These are phyloP conservation scores for Omphalotus olearius DNA, from an alignment of 1,284 basidiomycete genomes.

Conservation along the genomic window DNA sequence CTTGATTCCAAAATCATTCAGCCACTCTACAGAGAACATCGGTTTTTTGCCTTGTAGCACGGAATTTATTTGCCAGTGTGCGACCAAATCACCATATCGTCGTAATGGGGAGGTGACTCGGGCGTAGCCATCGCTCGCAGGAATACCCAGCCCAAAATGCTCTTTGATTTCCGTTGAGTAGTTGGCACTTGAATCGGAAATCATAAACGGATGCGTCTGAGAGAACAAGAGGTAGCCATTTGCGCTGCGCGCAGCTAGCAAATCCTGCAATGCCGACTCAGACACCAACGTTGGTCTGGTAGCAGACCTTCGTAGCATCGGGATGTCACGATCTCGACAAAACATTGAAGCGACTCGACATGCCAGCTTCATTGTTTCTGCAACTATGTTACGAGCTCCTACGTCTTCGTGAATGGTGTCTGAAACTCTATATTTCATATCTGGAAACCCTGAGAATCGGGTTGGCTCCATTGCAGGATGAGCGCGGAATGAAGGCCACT, in stretches of 20 bases:
- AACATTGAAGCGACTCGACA: conserved; percentile 76
- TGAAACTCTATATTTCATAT: conserved; percentile 42
- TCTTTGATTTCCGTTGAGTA: conserved; percentile 51
- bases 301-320: conserved; percentile 62
- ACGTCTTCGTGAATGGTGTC: conserved; percentile 21
- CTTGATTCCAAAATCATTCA: conserved; percentile 7
- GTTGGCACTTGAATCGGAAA: conserved; percentile 32
- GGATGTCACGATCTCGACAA: conserved; percentile 57
- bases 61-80: conserved; percentile 94
- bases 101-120: conserved; percentile 89
- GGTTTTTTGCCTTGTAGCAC: conserved; percentile 40
- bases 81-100: conserved; percentile 79
- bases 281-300: conserved; percentile 30
- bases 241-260: conserved; percentile 37
- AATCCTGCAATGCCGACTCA: conserved; percentile 29
- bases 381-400: conserved; percentile 57
- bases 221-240: conserved; percentile 35
- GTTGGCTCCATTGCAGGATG: conserved; percentile 30
- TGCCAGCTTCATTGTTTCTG: conserved; percentile 85
- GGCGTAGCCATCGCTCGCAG: conserved; percentile 69
- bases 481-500: conserved; percentile 22
- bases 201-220: conserved; percentile 23
- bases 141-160: conserved; percentile 74
- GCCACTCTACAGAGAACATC: conserved; percentile 34
- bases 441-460: conserved; percentile 56